Conservation (phyloP, 1,284 basidiomycete species). For the Apiotrichum siamense region DNA sequence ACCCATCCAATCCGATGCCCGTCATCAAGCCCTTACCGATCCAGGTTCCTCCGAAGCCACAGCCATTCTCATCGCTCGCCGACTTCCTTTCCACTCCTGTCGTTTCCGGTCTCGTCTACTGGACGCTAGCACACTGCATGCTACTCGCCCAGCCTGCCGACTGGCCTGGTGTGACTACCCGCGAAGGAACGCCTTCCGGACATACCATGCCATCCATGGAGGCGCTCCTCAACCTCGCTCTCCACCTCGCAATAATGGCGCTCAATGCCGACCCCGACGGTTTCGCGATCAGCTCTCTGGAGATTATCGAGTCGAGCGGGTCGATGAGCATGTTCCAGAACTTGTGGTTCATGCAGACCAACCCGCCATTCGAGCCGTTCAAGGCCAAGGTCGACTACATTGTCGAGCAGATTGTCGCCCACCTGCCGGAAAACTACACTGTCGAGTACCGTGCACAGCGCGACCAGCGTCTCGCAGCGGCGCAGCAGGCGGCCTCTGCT, state of each 20-base stretch:
- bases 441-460: constrained; percentile 48
- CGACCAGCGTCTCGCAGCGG: constrained; percentile 56
- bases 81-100: constrained; percentile 33
- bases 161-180: constrained; percentile 21
- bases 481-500: constrained; percentile 50
- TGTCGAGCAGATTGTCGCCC: constrained; percentile 58
- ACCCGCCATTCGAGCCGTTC: constrained; percentile 66
- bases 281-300: constrained; percentile 59
- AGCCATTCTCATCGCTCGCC: constrained; percentile 32
- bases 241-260: constrained; percentile 80
- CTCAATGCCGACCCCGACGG: constrained; percentile 60
- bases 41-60: constrained; percentile 49
- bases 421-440: constrained; percentile 48
- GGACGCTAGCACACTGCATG: constrained; percentile 33
- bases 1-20: constrained; percentile 51
- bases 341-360: constrained; percentile 67
- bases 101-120: constrained; percentile 33
- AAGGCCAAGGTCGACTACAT: constrained; percentile 68
- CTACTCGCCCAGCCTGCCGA: constrained; percentile 25
- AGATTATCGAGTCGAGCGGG: constrained; percentile 50
- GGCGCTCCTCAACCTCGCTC: constrained; percentile 71
- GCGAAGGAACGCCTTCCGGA: constrained; percentile 16
- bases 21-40: constrained; percentile 69
- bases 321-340: constrained; percentile 54
- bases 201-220: constrained; percentile 33